Conservation (phyloP, 2,329 filamentous ascomycete species). For the Ascochyta fabae region DNA sequence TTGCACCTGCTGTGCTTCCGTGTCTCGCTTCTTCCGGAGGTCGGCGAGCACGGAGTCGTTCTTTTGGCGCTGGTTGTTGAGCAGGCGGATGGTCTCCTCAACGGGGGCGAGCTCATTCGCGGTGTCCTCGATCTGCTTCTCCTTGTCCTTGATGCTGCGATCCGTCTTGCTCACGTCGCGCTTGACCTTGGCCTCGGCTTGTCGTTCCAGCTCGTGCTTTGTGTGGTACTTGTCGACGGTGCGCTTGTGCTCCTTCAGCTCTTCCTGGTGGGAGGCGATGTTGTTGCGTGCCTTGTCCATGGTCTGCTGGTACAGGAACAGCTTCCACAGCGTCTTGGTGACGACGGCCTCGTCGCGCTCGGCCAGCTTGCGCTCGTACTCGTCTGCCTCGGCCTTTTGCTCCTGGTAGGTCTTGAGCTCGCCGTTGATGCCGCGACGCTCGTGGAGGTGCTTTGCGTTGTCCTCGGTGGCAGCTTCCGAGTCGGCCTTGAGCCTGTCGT, state of each 20-base stretch:
- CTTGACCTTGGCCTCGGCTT: slow-evolving; percentile 78
- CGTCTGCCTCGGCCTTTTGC: slow-evolving; percentile 94
- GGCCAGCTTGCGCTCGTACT: slow-evolving; percentile 86
- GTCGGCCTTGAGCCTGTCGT: slow-evolving; percentile 86
- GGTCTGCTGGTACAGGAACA: slow-evolving; percentile 91
- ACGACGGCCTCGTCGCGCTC: slow-evolving; percentile 91
- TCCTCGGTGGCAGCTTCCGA: slow-evolving; percentile 87
- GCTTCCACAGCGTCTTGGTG: slow-evolving; percentile 93
- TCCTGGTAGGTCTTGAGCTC: slow-evolving; percentile 98
- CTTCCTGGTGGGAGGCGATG: slow-evolving; percentile 92
- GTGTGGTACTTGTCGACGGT: slow-evolving; percentile 85
- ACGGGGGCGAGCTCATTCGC: slow-evolving; percentile 86
- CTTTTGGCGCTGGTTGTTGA: slow-evolving; percentile 71
- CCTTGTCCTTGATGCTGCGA: slow-evolving; percentile 81
- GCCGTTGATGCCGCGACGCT: slow-evolving; percentile 91
- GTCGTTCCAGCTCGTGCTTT: slow-evolving; percentile 79
- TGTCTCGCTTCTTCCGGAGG: slow-evolving; percentile 77
- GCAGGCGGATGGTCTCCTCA: slow-evolving; percentile 85
- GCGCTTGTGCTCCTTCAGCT: slow-evolving; percentile 89
- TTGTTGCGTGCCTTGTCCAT: slow-evolving; percentile 91
- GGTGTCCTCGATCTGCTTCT: slow-evolving; percentile 85
- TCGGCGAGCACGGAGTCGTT: slow-evolving; percentile 72
- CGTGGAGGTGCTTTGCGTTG: slow-evolving; percentile 84
- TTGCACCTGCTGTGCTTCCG: slow-evolving; percentile 70
- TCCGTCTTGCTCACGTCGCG: slow-evolving; percentile 83